Base-by-base conservation (phyloP, 1,284 basidiomycete genomes). In the Irpex sp. region DNA sequence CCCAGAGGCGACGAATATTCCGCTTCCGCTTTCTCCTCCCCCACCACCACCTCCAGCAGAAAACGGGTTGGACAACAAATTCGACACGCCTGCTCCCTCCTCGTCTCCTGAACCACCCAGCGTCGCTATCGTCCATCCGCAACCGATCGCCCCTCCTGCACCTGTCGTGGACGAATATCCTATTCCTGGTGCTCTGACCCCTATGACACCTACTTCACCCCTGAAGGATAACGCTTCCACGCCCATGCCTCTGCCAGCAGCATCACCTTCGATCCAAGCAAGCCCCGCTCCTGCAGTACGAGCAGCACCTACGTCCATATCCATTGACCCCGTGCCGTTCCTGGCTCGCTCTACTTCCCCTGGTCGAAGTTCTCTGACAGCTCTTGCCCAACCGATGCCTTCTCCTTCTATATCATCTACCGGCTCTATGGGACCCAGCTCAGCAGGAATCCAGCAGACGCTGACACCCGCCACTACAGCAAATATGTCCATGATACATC, bases 341-440 rank as follows among this genome's bases (percentile, higher is more conserved):
- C 54, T 67, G 8, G 46, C 67, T 15, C 19, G 64, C 0, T 66
- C 70, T 35, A 50, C 59, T 13, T 62, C 61, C 8, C 61, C 61
- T 49, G 61, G 53, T 64, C 66, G 50, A 63, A 63, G 6, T 61
- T 67, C 17, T 63, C 7, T 59, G 17, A 33, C 57, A 36, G 57
- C 68, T 26, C 51, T 68, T 15, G 31, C 63, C 0, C 64, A 68
- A 11, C 59, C 60, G 2, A 56, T 69, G 0, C 78, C 81, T 0
- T 83, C 82, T 0, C 79, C 81, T 3, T 74, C 75, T 1, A 71
- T 75, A 8, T 77, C 76, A 19, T 72, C 78, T 2, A 33, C 60
- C 5, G 75, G 71, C 4, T 73, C 72, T 0, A 63, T 63, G 47
- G 69, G 63, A 13, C 63, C 61, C 69, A 61, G 74, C 26, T 21